These are phyloP conservation scores for Apiospora phragmitis DNA, from an alignment of 2,329 filamentous ascomycete genomes.

Conservation along the genomic window DNA sequence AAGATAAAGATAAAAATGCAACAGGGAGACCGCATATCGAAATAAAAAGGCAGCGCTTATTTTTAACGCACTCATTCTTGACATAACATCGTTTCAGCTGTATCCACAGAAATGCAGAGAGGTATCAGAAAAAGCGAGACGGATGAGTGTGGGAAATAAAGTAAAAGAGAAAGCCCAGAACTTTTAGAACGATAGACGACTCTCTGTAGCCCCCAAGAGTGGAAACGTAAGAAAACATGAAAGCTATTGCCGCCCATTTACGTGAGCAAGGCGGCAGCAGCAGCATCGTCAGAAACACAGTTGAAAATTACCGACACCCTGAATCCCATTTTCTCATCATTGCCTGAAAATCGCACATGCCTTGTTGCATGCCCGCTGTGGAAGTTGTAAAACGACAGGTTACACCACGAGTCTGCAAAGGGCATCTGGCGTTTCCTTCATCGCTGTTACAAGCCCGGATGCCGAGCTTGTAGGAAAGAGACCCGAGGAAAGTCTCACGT, in stretches of 20 bases:
- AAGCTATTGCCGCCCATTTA: background rate
- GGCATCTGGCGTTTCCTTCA: background rate
- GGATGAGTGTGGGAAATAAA: slow-evolving; percentile 21
- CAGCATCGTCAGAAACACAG: background rate
- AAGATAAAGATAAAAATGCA: slow-evolving; percentile 6
- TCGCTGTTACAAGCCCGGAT: background rate
- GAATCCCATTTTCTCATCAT: slow-evolving; percentile 2
- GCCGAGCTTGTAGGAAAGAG: slow-evolving; percentile 12
- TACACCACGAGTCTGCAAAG: slow-evolving; percentile 9
- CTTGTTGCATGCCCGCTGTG: background rate
- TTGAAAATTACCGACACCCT: slow-evolving; percentile 4
- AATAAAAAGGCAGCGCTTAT: slow-evolving; percentile 6
- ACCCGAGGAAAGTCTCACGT: slow-evolving; percentile 21
- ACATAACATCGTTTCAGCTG: slow-evolving; percentile 27
- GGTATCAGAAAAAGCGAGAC: slow-evolving; percentile 35
- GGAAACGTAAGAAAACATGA: background rate
- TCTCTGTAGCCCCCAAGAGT: slow-evolving; percentile 3
- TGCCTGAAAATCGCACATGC: slow-evolving; percentile 2
- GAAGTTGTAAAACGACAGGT: background rate
- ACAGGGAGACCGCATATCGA: background rate
- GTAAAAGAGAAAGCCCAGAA: slow-evolving; percentile 16
- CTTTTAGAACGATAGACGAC: slow-evolving; percentile 11
- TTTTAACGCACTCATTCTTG: slow-evolving; percentile 16
- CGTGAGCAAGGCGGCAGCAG: background rate
- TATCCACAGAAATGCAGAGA: slow-evolving; percentile 32